Evolutionary conservation across 164 flowering plant species (phyloP).

Genomic region (Vitis rupestris): DNA sequence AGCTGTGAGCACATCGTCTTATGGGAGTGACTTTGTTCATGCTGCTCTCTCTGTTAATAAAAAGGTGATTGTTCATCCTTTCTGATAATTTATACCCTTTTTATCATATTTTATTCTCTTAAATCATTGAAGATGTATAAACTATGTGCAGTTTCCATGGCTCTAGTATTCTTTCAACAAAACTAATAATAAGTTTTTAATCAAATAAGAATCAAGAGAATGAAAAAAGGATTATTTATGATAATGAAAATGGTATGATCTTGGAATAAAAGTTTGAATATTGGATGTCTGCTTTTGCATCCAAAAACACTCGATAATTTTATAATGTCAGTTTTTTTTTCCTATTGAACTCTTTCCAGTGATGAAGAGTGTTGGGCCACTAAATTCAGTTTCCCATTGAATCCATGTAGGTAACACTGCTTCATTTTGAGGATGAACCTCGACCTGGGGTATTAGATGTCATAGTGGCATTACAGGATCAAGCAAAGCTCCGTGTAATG

Average conservation of each 20-base stretch:
- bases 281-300: conserved; percentile 1
- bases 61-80: conserved; percentile 48
- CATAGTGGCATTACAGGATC: conserved; percentile 49
- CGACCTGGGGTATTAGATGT: conserved; percentile 75
- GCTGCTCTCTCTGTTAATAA: conserved; percentile 89
- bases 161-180: no score
- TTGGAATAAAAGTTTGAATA: no score
- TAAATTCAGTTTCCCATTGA: conserved; percentile 1
- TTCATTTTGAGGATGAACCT: conserved; percentile 95
- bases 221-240: no score
- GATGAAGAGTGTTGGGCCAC: neutral
- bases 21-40: conserved; percentile 81
- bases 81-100: neutral
- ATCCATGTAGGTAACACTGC: conserved; percentile 67
- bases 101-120: neutral
- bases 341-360: neutral
- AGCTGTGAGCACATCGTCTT: conserved; percentile 72
- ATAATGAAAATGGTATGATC: no score
- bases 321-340: neutral
- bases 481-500: conserved; percentile 74
- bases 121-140: no score
- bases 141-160: no score
- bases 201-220: no score
- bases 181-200: no score
- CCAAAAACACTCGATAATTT: neutral